A percentile compares a stretch with the other conserved stretches of the same genome.
Conservation (phyloP, 768 basidiomycete species). For the Tubosaeta sp. region DNA sequence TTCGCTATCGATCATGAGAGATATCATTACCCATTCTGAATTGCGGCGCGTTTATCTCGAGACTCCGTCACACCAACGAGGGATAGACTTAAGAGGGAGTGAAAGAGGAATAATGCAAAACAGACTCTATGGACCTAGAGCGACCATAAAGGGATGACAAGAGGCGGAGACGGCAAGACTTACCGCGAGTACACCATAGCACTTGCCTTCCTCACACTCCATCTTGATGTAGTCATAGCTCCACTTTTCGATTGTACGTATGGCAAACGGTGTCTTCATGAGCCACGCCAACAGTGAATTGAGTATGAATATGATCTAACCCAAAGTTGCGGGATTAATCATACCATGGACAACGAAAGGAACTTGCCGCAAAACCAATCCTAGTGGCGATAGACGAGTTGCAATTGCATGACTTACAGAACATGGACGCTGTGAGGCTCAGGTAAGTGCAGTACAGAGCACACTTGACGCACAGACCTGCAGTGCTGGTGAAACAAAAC, state of each 20-base stretch:
- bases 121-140: constrained; percentile 88
- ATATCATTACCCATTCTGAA: constrained; percentile 85
- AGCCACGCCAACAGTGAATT: constrained; percentile 97
- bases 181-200: constrained; percentile 94
- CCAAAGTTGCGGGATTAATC: not conserved
- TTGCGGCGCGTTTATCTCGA: constrained; percentile 84
- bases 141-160: not conserved
- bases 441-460: constrained; percentile 6
- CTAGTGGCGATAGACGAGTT: constrained; percentile 98
- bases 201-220: constrained; percentile 89
- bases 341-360: not conserved
- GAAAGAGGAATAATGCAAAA: constrained; percentile 89
- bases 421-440: constrained; percentile 70
- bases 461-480: constrained; percentile 46
- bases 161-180: constrained; percentile 25
- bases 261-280: constrained; percentile 88
- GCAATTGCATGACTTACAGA: constrained; percentile 98
- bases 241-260: constrained; percentile 84
- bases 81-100: constrained; percentile 70
- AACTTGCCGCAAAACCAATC: constrained; percentile 85
- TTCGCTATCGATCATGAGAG: constrained; percentile 1
- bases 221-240: constrained; percentile 98
- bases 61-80: constrained; percentile 90
- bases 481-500: constrained; percentile 83
- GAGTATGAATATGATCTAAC: constrained; percentile 87